phyloP scores from a whole-genome alignment of 2,329 filamentous ascomycete species.

The Chrysoporthe austroafricana region DNA sequence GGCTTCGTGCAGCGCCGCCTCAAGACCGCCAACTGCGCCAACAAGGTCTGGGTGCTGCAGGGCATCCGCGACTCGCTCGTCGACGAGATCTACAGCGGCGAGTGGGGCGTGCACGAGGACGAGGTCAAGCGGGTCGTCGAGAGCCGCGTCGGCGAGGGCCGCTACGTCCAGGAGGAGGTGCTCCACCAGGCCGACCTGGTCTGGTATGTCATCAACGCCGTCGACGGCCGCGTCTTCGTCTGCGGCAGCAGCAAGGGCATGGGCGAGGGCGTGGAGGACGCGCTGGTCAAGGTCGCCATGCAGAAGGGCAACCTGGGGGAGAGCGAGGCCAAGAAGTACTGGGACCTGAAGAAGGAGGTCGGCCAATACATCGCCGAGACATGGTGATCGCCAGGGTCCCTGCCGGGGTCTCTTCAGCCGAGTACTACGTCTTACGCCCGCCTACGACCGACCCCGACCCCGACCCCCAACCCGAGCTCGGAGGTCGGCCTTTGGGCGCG shows the following conservation, averaged over 20 bases:
- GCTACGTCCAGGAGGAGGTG: constrained; percentile 97
- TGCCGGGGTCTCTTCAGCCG: neutral
- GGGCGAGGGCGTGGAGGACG: constrained; percentile 92
- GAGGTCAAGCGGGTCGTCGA: constrained; percentile 83
- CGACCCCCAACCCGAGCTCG: neutral
- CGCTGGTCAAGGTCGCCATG: constrained; percentile 89
- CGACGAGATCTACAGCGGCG: constrained; percentile 94
- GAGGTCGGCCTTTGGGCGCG: neutral
- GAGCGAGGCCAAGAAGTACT: constrained; percentile 84
- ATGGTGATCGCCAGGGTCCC: constrained; percentile 50
- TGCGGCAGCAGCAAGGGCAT: constrained; percentile 95
- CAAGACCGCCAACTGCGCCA: constrained; percentile 93
- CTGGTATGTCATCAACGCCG: constrained; percentile 94
- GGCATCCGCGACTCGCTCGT: constrained; percentile 91
- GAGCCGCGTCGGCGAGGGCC: constrained; percentile 74
- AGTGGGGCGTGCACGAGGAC: constrained; percentile 92
- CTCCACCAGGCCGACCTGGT: constrained; percentile 90
- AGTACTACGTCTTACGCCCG: constrained; percentile 1
- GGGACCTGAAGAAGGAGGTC: constrained; percentile 87
- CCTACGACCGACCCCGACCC: constrained; percentile 1
- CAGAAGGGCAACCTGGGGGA: constrained; percentile 83
- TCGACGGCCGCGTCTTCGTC: constrained; percentile 96
- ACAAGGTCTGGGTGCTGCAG: constrained; percentile 97
- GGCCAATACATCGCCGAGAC: constrained; percentile 94
- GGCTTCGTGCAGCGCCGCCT: constrained; percentile 94